A percentile compares a stretch with the other conserved stretches of the same genome.
Conservation (phyloP, 2,329 filamentous ascomycete species). For the Niveomyces coronatus region DNA sequence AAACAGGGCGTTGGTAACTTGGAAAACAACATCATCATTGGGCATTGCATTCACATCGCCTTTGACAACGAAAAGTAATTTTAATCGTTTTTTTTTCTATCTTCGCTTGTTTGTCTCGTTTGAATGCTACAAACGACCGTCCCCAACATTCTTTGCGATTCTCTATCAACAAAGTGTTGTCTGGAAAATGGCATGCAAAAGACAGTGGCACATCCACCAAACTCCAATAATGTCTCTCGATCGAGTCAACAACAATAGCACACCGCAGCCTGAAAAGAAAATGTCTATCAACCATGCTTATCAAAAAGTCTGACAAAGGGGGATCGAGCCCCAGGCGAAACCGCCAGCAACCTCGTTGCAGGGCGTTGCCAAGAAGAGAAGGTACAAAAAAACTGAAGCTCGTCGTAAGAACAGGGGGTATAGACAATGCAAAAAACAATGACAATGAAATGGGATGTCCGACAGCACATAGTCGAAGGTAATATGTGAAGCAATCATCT, state of each 20-base stretch:
- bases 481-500: not conserved
- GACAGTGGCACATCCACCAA: constrained; percentile 7
- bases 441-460: constrained; percentile 6
- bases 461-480: constrained; percentile 2
- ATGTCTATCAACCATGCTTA: constrained; percentile 8
- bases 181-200: not conserved
- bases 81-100: not conserved
- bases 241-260: constrained; percentile 2
- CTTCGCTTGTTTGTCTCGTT: not conserved
- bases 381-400: constrained; percentile 2
- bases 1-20: no score
- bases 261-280: constrained; percentile 1
- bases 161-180: not conserved
- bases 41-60: no score
- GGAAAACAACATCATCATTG: no score
- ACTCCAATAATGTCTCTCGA: constrained; percentile 7
- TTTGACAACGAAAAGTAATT: no score
- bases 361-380: not conserved
- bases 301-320: constrained; percentile 2
- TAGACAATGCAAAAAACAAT: constrained; percentile 9
- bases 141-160: no score
- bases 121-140: no score
- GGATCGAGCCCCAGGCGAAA: constrained; percentile 1
- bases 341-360: constrained; percentile 3
- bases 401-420: constrained; percentile 8